A percentile compares a stretch with the other conserved stretches of the same genome.
These are phyloP conservation scores for Phalaenopsis aphrodite DNA, from an alignment of 106 monocot species.

Conservation along the genomic window DNA sequence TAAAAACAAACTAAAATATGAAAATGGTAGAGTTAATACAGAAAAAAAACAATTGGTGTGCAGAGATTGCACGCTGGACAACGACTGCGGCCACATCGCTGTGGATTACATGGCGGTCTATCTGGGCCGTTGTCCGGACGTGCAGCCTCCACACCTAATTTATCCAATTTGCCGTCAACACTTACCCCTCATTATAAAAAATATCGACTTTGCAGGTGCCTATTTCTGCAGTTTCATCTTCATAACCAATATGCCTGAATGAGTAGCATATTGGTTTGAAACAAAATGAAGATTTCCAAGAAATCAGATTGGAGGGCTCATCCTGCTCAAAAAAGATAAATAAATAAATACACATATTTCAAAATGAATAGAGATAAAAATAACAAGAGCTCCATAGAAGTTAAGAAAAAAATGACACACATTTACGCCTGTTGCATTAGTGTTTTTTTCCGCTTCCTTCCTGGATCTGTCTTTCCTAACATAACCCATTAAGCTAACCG, in stretches of 20 bases:
- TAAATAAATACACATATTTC: no score
- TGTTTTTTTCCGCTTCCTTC: constrained; percentile 86
- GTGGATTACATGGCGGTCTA: no score
- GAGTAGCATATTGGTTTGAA: background rate
- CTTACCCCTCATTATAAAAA: constrained; percentile 82
- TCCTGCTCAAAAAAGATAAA: no score
- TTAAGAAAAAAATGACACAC: constrained; percentile 15
- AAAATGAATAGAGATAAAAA: no score
- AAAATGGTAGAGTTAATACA: background rate
- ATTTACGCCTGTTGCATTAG: constrained; percentile 65
- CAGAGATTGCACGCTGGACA: no score
- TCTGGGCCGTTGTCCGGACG: no score
- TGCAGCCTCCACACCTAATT: no score
- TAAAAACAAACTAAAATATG: background rate
- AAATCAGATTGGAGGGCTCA: no score
- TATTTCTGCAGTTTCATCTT: constrained; percentile 60
- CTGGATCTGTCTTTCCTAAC: constrained; percentile 95
- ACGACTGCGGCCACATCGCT: no score
- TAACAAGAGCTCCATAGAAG: no score
- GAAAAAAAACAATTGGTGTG: no score
- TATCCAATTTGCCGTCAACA: background rate
- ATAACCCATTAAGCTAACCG: constrained; percentile 87
- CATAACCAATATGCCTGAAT: constrained; percentile 63
- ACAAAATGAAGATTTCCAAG: background rate
- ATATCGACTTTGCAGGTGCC: constrained; percentile 95